A percentile compares a stretch with the other conserved stretches of the same genome.
These are phyloP conservation scores for Dioscorea alata DNA, from an alignment of 106 monocot species.

Conservation along the genomic window DNA sequence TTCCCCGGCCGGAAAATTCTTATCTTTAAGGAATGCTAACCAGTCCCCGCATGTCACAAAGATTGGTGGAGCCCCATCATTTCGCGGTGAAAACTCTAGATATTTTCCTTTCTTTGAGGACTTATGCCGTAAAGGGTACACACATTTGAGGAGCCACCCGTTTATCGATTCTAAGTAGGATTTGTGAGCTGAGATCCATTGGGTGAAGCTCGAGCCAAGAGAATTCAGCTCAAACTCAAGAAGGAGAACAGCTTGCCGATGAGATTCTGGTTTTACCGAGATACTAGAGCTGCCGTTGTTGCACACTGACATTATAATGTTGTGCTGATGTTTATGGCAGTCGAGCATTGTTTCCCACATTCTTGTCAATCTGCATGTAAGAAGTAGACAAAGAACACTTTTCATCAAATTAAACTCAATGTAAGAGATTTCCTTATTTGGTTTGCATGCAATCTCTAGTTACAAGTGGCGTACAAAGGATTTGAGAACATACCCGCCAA, in stretches of 20 bases:
- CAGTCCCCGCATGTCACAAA: constrained; percentile 75
- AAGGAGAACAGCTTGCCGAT: constrained; percentile 29
- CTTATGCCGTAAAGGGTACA: constrained; percentile 31
- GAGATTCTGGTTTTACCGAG: constrained; percentile 42
- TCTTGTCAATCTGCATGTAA: constrained; percentile 47
- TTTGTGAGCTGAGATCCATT: constrained; percentile 73
- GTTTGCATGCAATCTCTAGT: too few relatives aligned
- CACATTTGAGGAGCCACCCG: constrained; percentile 87
- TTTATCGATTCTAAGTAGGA: constrained; percentile 67
- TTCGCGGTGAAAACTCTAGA: constrained; percentile 30
- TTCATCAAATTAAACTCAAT: not conserved
- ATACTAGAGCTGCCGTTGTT: constrained; percentile 38
- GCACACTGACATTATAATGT: constrained; percentile 31
- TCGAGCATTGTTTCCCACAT: constrained; percentile 87
- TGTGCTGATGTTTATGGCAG: constrained; percentile 60
- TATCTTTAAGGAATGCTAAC: constrained; percentile 32
- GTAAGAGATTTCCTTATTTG: too few relatives aligned
- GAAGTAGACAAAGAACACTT: not conserved
- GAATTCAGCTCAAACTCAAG: constrained; percentile 57
- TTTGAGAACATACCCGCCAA: constrained; percentile 53
- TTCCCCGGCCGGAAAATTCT: constrained; percentile 30
- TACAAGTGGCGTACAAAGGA: too few relatives aligned
- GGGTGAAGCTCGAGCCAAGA: constrained; percentile 63
- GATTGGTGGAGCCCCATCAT: constrained; percentile 55
- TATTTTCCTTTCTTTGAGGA: constrained; percentile 17